A percentile compares a stretch with the other conserved stretches of the same genome.
Evolutionary conservation across 73 alveolate genomes (phyloP).

Genomic region (Paramecium pentaurelia): DNA sequence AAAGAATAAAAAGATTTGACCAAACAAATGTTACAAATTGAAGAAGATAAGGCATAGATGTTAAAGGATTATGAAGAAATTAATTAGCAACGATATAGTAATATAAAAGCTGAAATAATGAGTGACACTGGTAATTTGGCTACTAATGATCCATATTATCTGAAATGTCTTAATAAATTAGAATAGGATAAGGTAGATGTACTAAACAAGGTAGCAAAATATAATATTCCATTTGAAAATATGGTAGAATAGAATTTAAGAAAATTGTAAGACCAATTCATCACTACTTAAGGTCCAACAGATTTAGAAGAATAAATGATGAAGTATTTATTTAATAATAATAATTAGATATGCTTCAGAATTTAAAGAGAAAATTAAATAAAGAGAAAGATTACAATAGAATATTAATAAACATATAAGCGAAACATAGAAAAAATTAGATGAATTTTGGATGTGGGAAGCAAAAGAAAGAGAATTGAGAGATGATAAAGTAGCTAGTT

Average conservation of each 20-base stretch:
- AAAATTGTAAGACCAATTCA: not conserved
- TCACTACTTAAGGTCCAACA: not conserved
- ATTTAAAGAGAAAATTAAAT: slow-evolving; percentile 19
- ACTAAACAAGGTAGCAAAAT: not conserved
- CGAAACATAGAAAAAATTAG: slow-evolving; percentile 15
- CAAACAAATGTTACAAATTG: not conserved
- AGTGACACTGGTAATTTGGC: slow-evolving; percentile 26
- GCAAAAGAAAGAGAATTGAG: not conserved
- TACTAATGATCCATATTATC: not conserved
- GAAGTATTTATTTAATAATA: not conserved
- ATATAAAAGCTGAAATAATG: slow-evolving; percentile 13
- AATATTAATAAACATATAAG: slow-evolving; percentile 9
- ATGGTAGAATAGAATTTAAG: slow-evolving; percentile 35
- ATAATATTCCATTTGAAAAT: slow-evolving; percentile 27
- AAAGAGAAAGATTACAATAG: slow-evolving; percentile 33
- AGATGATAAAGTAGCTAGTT: not conserved
- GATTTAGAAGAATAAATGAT: slow-evolving; percentile 35
- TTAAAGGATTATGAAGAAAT: slow-evolving; percentile 3
- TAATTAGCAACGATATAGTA: not conserved
- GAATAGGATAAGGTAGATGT: not conserved
- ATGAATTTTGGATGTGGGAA: slow-evolving; percentile 47
- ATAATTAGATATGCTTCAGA: slow-evolving; percentile 16
- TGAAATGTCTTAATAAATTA: not conserved
- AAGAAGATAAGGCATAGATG: slow-evolving; percentile 6
- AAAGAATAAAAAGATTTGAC: slow-evolving; percentile 9